Base-by-base conservation (phyloP, 495 filamentous ascomycete genomes). In the Xanthoparmelia taractica region DNA sequence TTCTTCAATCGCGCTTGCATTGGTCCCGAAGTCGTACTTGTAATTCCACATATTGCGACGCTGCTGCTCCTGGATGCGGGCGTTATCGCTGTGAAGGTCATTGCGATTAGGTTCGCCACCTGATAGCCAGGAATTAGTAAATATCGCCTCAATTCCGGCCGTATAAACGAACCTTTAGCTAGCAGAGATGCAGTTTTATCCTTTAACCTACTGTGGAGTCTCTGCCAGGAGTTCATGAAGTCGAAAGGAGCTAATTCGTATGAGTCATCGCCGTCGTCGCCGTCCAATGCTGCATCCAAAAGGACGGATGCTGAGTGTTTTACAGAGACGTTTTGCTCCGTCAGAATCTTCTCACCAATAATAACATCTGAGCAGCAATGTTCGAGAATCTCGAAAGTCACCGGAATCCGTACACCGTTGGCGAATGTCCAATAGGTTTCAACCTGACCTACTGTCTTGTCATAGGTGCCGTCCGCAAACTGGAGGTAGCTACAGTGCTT, bases 351-450 rank as follows among this genome's bases (percentile, higher is more conserved):
- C 10, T 40, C 36, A 0, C 36, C 34, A 18, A 58, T 58, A 12
- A 58, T 27, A 8, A 58, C 23, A 13, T 58, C 57, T 29, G 36
- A 43, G 37, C 57, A 41, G 57, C 36, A 58, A 23, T 41, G 10
- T n/a, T 29, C 12, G 4, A 58, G 37, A 27, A 58, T 20, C 18
- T 18, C n/a, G 17, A 58, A 20, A 4, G 20, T 31, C 0, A 29
- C 10, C 4, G 48, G 27, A 25, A 52, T 52, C 27, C 27, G 10
- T 52, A 29, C 25, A 18, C 48, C 48, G 17, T 1, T 4, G 17
- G 25, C 48, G 6, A 52, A 52, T 7, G 25, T 58, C 57, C 36
- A 58, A 37, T 27, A n/a, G 2, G 17, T 58, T 12, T 43, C 11
- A n/a, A 43, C 57, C 43, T 43, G 20, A 7, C 57, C 23, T 13